phyloP scores from a whole-genome alignment of 495 filamentous ascomycete genomes.

The Annulohypoxylon nitens region DNA sequence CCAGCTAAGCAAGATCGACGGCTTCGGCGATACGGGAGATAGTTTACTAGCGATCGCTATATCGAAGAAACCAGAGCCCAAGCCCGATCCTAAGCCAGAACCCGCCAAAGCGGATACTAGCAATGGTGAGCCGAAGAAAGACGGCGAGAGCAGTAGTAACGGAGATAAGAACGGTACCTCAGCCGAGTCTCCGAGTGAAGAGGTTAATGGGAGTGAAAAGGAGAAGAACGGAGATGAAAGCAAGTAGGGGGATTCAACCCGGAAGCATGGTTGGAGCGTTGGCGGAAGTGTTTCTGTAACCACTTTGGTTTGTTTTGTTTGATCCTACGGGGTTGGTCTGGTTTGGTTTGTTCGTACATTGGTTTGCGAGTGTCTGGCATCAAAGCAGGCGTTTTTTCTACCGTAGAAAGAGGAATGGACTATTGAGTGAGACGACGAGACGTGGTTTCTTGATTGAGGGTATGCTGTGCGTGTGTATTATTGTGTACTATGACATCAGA shows the following conservation, averaged over 20 bases:
- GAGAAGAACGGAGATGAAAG: constrained; percentile 15
- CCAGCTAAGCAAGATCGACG: constrained; percentile 82
- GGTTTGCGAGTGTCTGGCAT: constrained; percentile 23
- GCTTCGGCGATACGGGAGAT: constrained; percentile 77
- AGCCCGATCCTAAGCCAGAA: constrained; percentile 15
- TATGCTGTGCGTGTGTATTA: background rate
- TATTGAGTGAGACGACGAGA: constrained; percentile 9
- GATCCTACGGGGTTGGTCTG: background rate
- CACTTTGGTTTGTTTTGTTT: constrained; percentile 4
- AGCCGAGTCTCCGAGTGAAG: constrained; percentile 8
- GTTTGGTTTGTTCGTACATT: constrained; percentile 29
- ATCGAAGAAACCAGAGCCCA: constrained; percentile 64
- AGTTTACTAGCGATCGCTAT: constrained; percentile 76
- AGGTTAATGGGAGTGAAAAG: constrained; percentile 19
- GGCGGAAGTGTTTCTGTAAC: constrained; percentile 7
- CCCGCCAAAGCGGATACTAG: constrained; percentile 17
- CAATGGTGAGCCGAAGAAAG: constrained; percentile 14
- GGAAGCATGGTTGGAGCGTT: background rate
- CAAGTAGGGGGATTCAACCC: constrained; percentile 13
- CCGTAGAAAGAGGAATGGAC: constrained; percentile 19
- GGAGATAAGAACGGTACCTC: constrained; percentile 23
- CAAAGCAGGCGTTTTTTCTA: constrained; percentile 36
- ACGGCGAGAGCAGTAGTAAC: background rate
- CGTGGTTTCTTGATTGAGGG: background rate
- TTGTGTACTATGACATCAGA: background rate